Conservation (phyloP, 495 filamentous ascomycete species). For the Neurospora sp. region DNA sequence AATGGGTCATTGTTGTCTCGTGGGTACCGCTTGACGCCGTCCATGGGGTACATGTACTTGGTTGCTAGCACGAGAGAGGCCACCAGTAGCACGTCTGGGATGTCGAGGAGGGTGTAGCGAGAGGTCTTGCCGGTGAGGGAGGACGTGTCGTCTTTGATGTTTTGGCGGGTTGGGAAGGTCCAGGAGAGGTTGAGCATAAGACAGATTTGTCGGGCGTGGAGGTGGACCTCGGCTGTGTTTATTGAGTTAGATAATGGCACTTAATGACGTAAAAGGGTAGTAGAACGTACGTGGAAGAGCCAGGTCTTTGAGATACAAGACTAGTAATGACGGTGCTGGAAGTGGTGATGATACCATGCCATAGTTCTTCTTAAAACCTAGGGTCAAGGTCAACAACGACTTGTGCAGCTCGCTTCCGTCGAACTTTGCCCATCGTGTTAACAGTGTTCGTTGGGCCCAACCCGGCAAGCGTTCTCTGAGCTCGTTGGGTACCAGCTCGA, state of each 20-base stretch:
- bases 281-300: constrained; percentile 61
- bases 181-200: constrained; percentile 46
- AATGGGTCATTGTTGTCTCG: constrained; percentile 48
- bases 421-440: constrained; percentile 35
- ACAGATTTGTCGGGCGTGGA: constrained; percentile 47
- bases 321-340: constrained; percentile 55
- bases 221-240: constrained; percentile 48
- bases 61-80: constrained; percentile 63
- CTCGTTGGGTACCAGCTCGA: constrained; percentile 48
- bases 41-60: constrained; percentile 72
- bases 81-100: constrained; percentile 68
- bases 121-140: neutral
- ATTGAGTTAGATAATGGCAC: constrained; percentile 1
- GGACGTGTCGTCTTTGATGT: constrained; percentile 5
- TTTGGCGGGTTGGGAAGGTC: constrained; percentile 35
- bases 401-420: constrained; percentile 52
- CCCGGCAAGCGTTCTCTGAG: constrained; percentile 55
- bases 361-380: constrained; percentile 57
- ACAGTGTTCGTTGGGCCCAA: constrained; percentile 46
- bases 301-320: constrained; percentile 60
- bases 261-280: neutral
- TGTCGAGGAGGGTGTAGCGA: constrained; percentile 22
- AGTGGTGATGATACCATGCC: constrained; percentile 61
- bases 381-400: constrained; percentile 46
- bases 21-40: constrained; percentile 49